These are phyloP conservation scores for Psilocybe subaeruginosa DNA, from an alignment of 768 basidiomycete genomes.

Conservation along the genomic window DNA sequence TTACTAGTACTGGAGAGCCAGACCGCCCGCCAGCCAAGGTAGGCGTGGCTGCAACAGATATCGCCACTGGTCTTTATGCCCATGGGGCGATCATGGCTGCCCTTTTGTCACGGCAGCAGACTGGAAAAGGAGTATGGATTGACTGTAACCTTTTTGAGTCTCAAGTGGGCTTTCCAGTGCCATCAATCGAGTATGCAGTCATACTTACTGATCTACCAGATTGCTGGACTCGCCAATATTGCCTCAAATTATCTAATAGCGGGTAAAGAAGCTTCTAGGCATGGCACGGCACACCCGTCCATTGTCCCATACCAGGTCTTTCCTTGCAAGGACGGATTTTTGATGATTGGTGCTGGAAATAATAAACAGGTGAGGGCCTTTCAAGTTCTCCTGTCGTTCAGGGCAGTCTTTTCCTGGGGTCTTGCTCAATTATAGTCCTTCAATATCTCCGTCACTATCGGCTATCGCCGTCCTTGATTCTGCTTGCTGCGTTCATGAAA, in stretches of 20 bases:
- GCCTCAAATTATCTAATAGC: conserved; percentile 93
- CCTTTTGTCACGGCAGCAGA: conserved; percentile 78
- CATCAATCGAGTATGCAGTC: not conserved
- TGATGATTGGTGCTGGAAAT: conserved; percentile 95
- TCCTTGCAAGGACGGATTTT: conserved; percentile 81
- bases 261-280: conserved; percentile 77
- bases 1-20: conserved; percentile 80
- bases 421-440: conserved; percentile 1
- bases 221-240: conserved; percentile 90
- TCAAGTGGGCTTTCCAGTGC: conserved; percentile 54
- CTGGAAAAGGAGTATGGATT: conserved; percentile 88
- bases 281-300: conserved; percentile 94
- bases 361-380: conserved; percentile 67
- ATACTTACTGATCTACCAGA: conserved; percentile 41
- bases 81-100: conserved; percentile 94
- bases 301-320: conserved; percentile 95
- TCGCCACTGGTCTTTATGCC: conserved; percentile 86
- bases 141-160: conserved; percentile 93
- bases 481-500: conserved; percentile 1
- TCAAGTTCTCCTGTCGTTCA: not conserved
- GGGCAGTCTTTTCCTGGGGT: not conserved
- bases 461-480: conserved; percentile 6
- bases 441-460: conserved; percentile 1
- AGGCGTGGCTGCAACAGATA: conserved; percentile 93
- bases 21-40: conserved; percentile 89